Base-by-base conservation (phyloP, 306 rosid genomes). In the Cajanus cajan region DNA sequence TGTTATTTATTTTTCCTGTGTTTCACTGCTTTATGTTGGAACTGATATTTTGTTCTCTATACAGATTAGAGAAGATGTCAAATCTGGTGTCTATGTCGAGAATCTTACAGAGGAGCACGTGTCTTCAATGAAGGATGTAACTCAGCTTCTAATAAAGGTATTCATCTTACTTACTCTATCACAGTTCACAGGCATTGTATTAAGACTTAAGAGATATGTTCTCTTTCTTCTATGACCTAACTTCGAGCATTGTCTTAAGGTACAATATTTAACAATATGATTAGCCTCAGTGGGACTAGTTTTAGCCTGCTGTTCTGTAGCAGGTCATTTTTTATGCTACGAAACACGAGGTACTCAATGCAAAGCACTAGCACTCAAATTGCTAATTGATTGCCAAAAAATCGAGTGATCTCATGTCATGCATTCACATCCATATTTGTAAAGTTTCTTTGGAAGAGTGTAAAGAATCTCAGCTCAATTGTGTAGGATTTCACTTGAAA, bases 31-130 rank as follows among this genome's bases (percentile, higher is more conserved):
- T 73, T 74, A 50, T 61, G 13, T 45, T 33, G 24, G 50, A 65
- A 76, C 36, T 68, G 74, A 52, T 74, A 14, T 85, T 76, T 50
- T 72, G 69, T 68, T 80, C 16, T 36, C 84, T 68, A 73, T 72
- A 64, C 94, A 96, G 98, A 89, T 96, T 51, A 86, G 99, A 84
- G 99, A 96, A 90, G 99, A 93, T 84, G 99, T 96, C 76, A 96
- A 93, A 87, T 91, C 98, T 84, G 99, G 99, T 73, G 94, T 96
- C 19, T 96, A 96, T 89, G 98, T 96, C 41, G 99, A 96, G 82
- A 96, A 89, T 83, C 97, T 96, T 37, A 93, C 92, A 4, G 99
- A 91, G 88, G 88, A 96, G 86, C 86, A 83, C 48, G 98, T 90
- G 54, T 68, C 85, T 41, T 85, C 94, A 0, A 88, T 89, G 86